Evolutionary conservation across 2,329 filamentous ascomycete genomes (phyloP).

Genomic region (Juglanconis sp.): DNA sequence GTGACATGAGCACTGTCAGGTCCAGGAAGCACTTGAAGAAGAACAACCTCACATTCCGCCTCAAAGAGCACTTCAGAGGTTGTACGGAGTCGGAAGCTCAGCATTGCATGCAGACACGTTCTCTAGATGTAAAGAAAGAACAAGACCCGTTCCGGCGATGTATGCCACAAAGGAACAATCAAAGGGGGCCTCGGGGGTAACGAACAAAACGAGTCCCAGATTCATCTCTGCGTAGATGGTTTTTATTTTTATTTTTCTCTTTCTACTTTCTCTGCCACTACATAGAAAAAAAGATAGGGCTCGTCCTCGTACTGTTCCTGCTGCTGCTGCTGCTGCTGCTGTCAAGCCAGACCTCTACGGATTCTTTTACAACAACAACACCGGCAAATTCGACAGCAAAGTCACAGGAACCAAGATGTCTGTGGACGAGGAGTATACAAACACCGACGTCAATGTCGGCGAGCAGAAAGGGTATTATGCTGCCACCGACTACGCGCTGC

Average conservation of each 20-base stretch:
- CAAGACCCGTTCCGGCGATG: slow-evolving; percentile 11
- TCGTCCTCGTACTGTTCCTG: neutral
- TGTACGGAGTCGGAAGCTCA: neutral
- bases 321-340: neutral
- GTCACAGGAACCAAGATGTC: slow-evolving; percentile 9
- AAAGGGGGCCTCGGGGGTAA: neutral
- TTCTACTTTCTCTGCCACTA: neutral
- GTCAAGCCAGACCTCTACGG: neutral
- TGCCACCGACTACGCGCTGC: slow-evolving; percentile 38
- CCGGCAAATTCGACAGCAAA: neutral
- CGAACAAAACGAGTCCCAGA: slow-evolving; percentile 5
- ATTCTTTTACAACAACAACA: neutral
- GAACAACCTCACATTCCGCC: neutral
- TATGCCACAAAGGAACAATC: slow-evolving; percentile 5
- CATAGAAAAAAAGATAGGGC: neutral
- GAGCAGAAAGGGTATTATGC: slow-evolving; percentile 34
- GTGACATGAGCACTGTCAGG: no score
- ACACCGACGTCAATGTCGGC: slow-evolving; percentile 2
- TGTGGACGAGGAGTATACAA: slow-evolving; percentile 22
- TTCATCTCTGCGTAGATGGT: neutral
- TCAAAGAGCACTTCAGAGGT: neutral
- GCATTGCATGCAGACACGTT: neutral
- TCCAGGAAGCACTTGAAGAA: neutral
- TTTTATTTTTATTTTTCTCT: neutral
- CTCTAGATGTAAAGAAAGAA: slow-evolving; percentile 1